A percentile compares a stretch with the other conserved stretches of the same genome.
phyloP scores from a whole-genome alignment of 139 green algal species.

The Yamagishiella unicocca region DNA sequence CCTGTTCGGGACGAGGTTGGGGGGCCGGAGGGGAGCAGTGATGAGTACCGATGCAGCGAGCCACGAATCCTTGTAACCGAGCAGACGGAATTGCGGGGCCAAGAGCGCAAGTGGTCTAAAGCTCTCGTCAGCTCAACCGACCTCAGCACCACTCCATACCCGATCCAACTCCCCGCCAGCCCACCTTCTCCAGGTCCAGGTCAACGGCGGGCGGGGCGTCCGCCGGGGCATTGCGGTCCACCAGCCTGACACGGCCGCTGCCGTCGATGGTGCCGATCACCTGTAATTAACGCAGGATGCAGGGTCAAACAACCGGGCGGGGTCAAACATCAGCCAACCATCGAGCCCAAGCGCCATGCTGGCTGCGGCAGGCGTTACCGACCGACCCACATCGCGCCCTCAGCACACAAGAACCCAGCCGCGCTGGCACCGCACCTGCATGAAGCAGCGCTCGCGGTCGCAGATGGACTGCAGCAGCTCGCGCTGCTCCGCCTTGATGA shows the following conservation, averaged over 20 bases:
- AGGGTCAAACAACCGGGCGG: no score
- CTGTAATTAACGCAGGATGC: no score
- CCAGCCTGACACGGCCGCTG: constrained; percentile 87
- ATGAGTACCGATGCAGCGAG: no score
- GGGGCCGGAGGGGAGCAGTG: no score
- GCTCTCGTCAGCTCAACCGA: no score
- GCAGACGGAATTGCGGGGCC: no score
- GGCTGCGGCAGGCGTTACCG: no score
- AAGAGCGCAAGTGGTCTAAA: no score
- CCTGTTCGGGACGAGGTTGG: constrained; percentile 27
- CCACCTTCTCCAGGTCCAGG: constrained; percentile 95
- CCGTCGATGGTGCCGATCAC: constrained; percentile 96
- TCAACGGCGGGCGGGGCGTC: constrained; percentile 85
- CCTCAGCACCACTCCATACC: background rate
- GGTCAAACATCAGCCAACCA: no score
- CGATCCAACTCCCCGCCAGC: background rate
- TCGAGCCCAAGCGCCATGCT: no score
- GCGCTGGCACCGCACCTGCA: constrained; percentile 75
- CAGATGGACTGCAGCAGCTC: constrained; percentile 88
- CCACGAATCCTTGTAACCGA: no score
- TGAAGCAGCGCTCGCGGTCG: constrained; percentile 90
- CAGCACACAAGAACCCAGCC: background rate
- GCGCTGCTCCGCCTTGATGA: constrained; percentile 87
- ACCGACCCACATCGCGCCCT: no score
- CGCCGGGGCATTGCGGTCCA: constrained; percentile 76